These are phyloP conservation scores for Hypericum perforatum DNA, from an alignment of 345 rosid genomes.

Conservation along the genomic window DNA sequence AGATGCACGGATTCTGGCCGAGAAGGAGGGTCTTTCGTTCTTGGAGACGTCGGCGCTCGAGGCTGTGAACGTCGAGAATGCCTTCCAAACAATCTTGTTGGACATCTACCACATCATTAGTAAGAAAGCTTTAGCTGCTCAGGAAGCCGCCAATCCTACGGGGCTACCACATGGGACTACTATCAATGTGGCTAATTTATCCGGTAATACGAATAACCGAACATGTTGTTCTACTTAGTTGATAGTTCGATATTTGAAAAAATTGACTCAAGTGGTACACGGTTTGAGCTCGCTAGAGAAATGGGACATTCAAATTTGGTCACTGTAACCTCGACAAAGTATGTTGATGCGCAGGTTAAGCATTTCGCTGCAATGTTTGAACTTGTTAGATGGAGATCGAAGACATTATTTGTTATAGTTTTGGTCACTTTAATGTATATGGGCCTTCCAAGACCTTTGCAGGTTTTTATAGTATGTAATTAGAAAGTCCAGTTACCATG, in stretches of 20 bases:
- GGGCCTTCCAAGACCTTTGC: too few relatives aligned
- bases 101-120: background rate
- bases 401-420: too few relatives aligned
- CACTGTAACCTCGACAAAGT: too few relatives aligned
- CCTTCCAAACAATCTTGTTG: slow-evolving; percentile 8
- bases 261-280: too few relatives aligned
- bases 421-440: too few relatives aligned
- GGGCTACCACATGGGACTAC: slow-evolving; percentile 4
- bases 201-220: background rate
- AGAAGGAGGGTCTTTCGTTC: background rate
- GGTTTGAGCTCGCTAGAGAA: too few relatives aligned
- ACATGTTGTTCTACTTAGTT: slow-evolving; percentile 1
- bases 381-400: too few relatives aligned
- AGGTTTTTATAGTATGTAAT: too few relatives aligned
- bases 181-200: background rate
- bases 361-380: too few relatives aligned
- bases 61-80: slow-evolving; percentile 6
- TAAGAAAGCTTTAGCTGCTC: slow-evolving; percentile 6
- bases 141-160: slow-evolving; percentile 4
- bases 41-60: slow-evolving; percentile 6
- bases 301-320: too few relatives aligned
- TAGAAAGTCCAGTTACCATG: too few relatives aligned
- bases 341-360: too few relatives aligned
- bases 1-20: slow-evolving; percentile 3
- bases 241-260: background rate